Evolutionary conservation across 768 basidiomycete species (phyloP).

Genomic region (Mycena crocata): DNA sequence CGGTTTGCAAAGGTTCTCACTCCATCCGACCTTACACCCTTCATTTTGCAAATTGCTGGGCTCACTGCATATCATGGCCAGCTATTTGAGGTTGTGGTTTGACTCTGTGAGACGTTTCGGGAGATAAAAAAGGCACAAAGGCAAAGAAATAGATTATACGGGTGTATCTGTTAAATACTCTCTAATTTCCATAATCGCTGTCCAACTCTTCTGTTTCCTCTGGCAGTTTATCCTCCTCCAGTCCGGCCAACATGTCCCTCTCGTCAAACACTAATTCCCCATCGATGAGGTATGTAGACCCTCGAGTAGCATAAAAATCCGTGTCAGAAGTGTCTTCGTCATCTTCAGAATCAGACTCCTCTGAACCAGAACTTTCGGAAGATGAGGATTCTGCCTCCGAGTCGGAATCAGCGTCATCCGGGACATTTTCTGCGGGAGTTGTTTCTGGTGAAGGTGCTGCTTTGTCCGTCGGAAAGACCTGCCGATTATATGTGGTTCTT

Average conservation of each 20-base stretch:
- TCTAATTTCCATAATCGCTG: neutral
- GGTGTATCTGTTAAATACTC: neutral
- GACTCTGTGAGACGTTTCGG: neutral
- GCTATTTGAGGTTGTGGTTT: neutral
- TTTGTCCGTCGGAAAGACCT: no score
- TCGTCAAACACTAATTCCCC: constrained; percentile 7
- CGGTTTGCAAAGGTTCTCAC: constrained; percentile 4
- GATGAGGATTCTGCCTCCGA: no score
- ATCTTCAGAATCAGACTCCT: neutral
- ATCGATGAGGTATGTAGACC: neutral
- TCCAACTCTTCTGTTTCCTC: neutral
- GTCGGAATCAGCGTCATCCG: neutral
- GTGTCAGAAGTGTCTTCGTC: neutral
- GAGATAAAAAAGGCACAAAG: neutral
- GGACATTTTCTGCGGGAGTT: neutral
- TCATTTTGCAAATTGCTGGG: neutral
- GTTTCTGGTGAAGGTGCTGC: no score
- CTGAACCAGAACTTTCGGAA: neutral
- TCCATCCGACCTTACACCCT: neutral
- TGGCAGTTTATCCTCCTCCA: neutral
- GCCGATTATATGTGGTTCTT: neutral
- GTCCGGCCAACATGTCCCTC: constrained; percentile 13
- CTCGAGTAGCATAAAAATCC: neutral
- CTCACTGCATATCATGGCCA: neutral
- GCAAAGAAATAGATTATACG: neutral